Base-by-base conservation (phyloP, 768 basidiomycete genomes). In the Agaricus subrufescens region DNA sequence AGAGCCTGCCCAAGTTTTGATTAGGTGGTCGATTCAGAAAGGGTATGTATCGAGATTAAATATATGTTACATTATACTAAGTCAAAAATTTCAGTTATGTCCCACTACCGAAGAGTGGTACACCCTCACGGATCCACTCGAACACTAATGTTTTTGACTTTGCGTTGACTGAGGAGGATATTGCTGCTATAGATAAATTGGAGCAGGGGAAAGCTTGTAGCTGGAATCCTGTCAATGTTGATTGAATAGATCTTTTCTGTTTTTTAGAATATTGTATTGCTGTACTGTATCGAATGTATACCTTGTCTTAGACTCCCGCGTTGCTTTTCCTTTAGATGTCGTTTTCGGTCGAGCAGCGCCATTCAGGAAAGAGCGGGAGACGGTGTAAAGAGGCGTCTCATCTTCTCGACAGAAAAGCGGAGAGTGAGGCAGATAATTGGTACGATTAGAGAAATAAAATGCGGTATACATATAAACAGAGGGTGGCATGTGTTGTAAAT, bases 11-110 rank as follows among this genome's bases (percentile, higher is more conserved):
- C 92, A 95, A 63, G 75, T 94, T 47, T 79, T 95, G 19, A 71
- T 95, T 54, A 81, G 94, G 23, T 95, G 93, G 90, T 93, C 91
- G 19, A 71, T 96, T 42, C 94, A 95, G 67, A 82, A 79, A 64
- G 83, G 83, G 86, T 88, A 60, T 40, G 79, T 70, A 2, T 29
- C 5, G 40, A 5, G 23, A 38, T 6, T 39, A 19, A 19, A 19
- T 19, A 19, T 19, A 19, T 19, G 19, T 19, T 19, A 19, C 5
- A 14, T 26, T 14, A 25, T n/a, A 23, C 25, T 8, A 12, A 40
- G 12, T 40, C 12, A 11, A 26, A 2, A 25, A 19, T 9, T 9
- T 2, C 37, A 54, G 58, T 27, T 59, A 45, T 9, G 48, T 54
- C 1, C 58, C 58, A 12, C 53, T 59, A 23, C 52, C 52, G 3